Conservation (phyloP, 352 stramenopile species). For the Detonula confervacea region DNA sequence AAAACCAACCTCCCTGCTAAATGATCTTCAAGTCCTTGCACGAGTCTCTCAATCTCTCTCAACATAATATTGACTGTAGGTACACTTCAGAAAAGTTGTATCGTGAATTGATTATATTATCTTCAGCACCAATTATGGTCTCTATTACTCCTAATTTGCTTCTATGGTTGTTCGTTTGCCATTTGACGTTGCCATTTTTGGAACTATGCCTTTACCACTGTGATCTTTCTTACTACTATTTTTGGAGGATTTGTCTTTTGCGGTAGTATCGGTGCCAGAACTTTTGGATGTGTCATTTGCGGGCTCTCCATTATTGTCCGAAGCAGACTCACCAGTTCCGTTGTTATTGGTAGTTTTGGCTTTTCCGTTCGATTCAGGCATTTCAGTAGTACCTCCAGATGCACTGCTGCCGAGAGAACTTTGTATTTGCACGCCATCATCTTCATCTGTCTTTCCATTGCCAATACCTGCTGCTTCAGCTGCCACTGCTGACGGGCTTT, state of each 20-base stretch:
- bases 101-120: no score
- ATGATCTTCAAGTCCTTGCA: no score
- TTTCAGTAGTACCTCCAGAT: neutral
- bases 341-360: conserved; percentile 3
- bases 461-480: neutral
- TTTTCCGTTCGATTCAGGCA: conserved; percentile 9
- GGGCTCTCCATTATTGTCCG: no score
- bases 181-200: conserved; percentile 16
- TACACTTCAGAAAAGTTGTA: no score
- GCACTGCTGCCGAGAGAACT: conserved; percentile 4
- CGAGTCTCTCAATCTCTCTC: no score
- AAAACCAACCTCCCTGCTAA: no score
- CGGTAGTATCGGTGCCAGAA: no score
- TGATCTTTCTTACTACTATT: neutral
- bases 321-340: no score
- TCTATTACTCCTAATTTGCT: conserved; percentile 17
- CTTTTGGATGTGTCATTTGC: neutral
- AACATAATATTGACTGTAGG: no score
- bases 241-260: conserved; percentile 1
- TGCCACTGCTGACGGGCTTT: neutral
- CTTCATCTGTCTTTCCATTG: conserved; percentile 3
- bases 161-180: conserved; percentile 38
- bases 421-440: neutral
- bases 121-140: no score
- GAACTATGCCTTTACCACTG: neutral